Percentiles rank a stretch among this genome's conserved stretches.
These are phyloP conservation scores for Linnemannia exigua DNA, from an alignment of 192 early-diverging fungal species.

Conservation along the genomic window DNA sequence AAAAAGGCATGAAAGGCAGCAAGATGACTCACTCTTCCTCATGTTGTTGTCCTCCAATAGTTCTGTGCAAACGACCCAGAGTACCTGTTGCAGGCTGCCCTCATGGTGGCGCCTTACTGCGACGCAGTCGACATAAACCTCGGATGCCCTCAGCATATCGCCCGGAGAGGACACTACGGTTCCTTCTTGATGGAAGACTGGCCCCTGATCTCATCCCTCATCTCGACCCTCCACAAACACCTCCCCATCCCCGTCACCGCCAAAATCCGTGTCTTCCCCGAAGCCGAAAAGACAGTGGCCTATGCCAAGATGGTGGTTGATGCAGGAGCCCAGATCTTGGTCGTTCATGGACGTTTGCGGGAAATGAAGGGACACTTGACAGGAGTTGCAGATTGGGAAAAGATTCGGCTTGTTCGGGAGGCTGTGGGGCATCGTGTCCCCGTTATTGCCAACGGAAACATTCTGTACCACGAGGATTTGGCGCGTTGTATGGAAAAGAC, in stretches of 20 bases:
- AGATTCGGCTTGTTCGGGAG: slow-evolving; percentile 89
- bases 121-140: slow-evolving; percentile 97
- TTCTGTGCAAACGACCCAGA: slow-evolving; percentile 99
- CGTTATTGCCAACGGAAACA: slow-evolving; percentile 98
- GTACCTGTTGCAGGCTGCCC: slow-evolving; percentile 83
- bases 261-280: slow-evolving; percentile 94
- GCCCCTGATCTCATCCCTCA: slow-evolving; percentile 74
- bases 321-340: slow-evolving; percentile 92
- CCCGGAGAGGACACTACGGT: slow-evolving; percentile 91
- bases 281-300: slow-evolving; percentile 88
- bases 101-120: slow-evolving; percentile 84
- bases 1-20: too few relatives aligned
- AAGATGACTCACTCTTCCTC: not conserved
- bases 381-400: slow-evolving; percentile 95
- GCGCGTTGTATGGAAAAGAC: slow-evolving; percentile 86
- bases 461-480: slow-evolving; percentile 94
- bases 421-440: slow-evolving; percentile 79
- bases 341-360: slow-evolving; percentile 92
- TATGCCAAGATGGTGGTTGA: slow-evolving; percentile 97
- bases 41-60: slow-evolving; percentile 52
- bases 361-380: slow-evolving; percentile 99
- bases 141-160: slow-evolving; percentile 98
- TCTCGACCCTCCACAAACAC: slow-evolving; percentile 80
- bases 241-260: slow-evolving; percentile 93
- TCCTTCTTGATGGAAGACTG: slow-evolving; percentile 96